A percentile compares a stretch with the other conserved stretches of the same genome.
phyloP scores from a whole-genome alignment of 2,329 filamentous ascomycete species.

The Fusarium protoensiforme region DNA sequence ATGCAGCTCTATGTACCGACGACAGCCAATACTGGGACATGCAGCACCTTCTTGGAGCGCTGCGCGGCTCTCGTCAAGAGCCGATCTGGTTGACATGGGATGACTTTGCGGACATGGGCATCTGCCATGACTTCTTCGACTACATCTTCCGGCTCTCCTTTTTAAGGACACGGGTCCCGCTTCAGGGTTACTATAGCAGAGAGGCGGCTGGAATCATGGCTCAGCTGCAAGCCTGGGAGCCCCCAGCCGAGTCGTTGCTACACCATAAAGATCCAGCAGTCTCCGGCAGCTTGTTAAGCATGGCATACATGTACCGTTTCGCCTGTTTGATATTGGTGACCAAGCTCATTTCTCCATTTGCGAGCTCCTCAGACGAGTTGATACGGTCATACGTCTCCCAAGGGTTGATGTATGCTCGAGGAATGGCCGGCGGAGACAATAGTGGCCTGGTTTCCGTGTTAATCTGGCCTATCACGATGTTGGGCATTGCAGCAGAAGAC shows the following conservation, averaged over 20 bases:
- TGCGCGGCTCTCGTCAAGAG: not conserved
- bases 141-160: not conserved
- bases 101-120: not conserved
- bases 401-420: not conserved
- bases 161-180: not conserved
- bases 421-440: not conserved
- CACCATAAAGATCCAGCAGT: not conserved
- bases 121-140: not conserved
- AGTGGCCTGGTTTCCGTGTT: not conserved
- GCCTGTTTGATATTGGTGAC: not conserved
- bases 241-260: not conserved
- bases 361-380: not conserved
- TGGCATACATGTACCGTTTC: not conserved
- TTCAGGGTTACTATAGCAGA: not conserved
- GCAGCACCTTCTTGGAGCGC: not conserved
- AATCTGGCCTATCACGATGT: not conserved
- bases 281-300: not conserved
- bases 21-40: not conserved
- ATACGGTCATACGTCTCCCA: not conserved
- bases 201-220: not conserved
- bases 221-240: not conserved
- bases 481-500: not conserved
- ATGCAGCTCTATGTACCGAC: not conserved
- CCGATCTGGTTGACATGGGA: not conserved
- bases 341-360: not conserved